phyloP scores from a whole-genome alignment of 2,329 filamentous ascomycete genomes.

The Monosporascus sp. region DNA sequence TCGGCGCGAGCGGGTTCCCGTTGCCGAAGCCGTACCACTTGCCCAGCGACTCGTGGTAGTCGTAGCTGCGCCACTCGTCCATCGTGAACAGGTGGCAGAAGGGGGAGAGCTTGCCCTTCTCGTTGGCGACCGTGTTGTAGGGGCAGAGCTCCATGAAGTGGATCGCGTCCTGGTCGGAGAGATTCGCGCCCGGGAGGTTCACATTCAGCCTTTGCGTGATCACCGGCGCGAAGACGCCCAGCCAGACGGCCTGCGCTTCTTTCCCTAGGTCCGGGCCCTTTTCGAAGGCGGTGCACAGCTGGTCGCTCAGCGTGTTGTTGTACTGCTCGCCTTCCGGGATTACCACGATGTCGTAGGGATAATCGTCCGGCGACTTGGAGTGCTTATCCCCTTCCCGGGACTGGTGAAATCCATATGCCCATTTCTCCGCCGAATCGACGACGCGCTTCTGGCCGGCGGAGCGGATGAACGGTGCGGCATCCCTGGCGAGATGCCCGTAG shows the following conservation, averaged over 20 bases:
- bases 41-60: conserved; percentile 72
- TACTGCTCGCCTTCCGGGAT: conserved; percentile 60
- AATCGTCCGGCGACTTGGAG: conserved; percentile 36
- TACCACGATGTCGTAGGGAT: conserved; percentile 54
- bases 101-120: conserved; percentile 50
- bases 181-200: conserved; percentile 61
- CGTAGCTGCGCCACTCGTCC: conserved; percentile 71
- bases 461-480: conserved; percentile 64
- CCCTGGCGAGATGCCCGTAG: conserved; percentile 58
- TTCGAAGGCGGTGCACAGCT: conserved; percentile 67
- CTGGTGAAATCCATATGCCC: conserved; percentile 66
- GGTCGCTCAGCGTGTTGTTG: conserved; percentile 82
- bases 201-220: conserved; percentile 66
- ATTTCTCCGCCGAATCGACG: conserved; percentile 68
- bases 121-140: conserved; percentile 69
- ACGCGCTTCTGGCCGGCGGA: conserved; percentile 66
- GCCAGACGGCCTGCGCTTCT: conserved; percentile 53
- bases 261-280: conserved; percentile 46
- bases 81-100: conserved; percentile 74
- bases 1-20: conserved; percentile 73
- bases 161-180: conserved; percentile 59
- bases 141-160: conserved; percentile 86
- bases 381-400: conserved; percentile 39
- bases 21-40: conserved; percentile 81
- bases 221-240: conserved; percentile 56